Percentiles rank a stretch among this genome's conserved stretches.
Evolutionary conservation across 495 filamentous ascomycete species (phyloP).

Genomic region (Penicillium mononematosum): DNA sequence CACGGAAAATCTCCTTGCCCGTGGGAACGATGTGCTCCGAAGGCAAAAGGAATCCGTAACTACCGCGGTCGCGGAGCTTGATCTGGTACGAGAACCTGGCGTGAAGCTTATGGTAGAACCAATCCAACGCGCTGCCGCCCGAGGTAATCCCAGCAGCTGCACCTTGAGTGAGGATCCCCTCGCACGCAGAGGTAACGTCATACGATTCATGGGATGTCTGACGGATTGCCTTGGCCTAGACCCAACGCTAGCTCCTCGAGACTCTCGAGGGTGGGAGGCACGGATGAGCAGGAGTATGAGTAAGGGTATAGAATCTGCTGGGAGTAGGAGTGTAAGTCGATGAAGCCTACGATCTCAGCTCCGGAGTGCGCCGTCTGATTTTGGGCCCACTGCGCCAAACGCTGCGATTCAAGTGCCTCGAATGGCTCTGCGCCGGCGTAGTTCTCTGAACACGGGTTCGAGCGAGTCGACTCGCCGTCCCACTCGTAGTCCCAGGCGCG

Average conservation of each 20-base stretch:
- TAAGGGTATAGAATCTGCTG: slow-evolving; percentile 95
- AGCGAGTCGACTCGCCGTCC: slow-evolving; percentile 63
- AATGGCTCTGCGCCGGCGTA: slow-evolving; percentile 84
- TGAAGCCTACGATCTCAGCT: slow-evolving; percentile 71
- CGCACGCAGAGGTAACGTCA: slow-evolving; percentile 81
- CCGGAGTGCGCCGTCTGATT: slow-evolving; percentile 75
- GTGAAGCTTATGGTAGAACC: slow-evolving; percentile 86
- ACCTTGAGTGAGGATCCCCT: slow-evolving; percentile 60
- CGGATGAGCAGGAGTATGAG: slow-evolving; percentile 72
- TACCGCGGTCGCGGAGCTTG: slow-evolving; percentile 91
- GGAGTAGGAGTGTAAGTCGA: slow-evolving; percentile 94
- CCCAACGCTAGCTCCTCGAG: slow-evolving; percentile 86
- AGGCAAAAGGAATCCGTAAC: slow-evolving; percentile 90
- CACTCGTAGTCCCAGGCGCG: slow-evolving; percentile 82
- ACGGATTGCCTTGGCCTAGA: slow-evolving; percentile 83
- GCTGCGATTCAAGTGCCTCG: slow-evolving; percentile 73
- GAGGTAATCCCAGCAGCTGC: slow-evolving; percentile 47
- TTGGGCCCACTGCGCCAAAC: slow-evolving; percentile 77
- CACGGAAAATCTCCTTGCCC: slow-evolving; percentile 80
- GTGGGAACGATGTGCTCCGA: slow-evolving; percentile 85
- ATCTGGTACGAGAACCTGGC: slow-evolving; percentile 91
- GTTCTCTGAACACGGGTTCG: slow-evolving; percentile 88
- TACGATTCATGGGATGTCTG: slow-evolving; percentile 72
- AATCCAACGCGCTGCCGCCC: slow-evolving; percentile 89
- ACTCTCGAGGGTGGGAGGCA: slow-evolving; percentile 85